Base-by-base conservation (phyloP, 768 basidiomycete species). In the Leccinum boreale region DNA sequence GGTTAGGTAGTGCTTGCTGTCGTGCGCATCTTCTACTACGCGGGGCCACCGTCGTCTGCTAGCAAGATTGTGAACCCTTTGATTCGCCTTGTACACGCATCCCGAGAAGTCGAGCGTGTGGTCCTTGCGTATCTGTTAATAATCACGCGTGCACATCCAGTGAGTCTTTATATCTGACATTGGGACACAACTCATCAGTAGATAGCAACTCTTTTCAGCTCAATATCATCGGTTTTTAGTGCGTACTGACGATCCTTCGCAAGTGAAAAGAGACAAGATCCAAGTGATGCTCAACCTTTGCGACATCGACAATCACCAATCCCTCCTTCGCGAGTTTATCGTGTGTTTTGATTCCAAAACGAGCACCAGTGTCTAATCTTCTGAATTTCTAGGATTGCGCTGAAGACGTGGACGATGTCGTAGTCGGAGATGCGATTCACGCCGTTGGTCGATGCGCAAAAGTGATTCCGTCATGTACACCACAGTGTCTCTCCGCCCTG, bases 291-390 rank as follows among this genome's bases (percentile, higher is more conserved):
- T 87, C n/a, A 78, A 77, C 21, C 66, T 98, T 8, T 77, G 89
- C 51, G 83, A 78, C 24, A 62, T 73, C 28, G 86, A 90, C 39
- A 95, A 87, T 62, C 84, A 87, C 55, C 79, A 84, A 44, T 75
- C 80, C 0, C 80, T 96, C 10, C 74, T 98, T 61, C 79, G 86
- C 23, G 97, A 99, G 68, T 86, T 97, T 62, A 85, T 89, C 60
- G 95, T 96, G 57, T 56, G 89, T 77, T 48, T 46, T 49, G 14
- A 15, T 53, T 24, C 19, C 59, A 28, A 33, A 42, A 17, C 33
- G 15, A n/a, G 2, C 2, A 19, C n/a, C n/a, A 3, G 19, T 11
- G 9, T 49, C 52, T 55, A 46, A 58, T 36, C 9, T 19, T 24
- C 55, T 47, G 46, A 23, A 7, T 39, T 45, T 35, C 39, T 60